Evolutionary conservation across 2,329 filamentous ascomycete genomes (phyloP).

Genomic region (Alternaria brassicae): DNA sequence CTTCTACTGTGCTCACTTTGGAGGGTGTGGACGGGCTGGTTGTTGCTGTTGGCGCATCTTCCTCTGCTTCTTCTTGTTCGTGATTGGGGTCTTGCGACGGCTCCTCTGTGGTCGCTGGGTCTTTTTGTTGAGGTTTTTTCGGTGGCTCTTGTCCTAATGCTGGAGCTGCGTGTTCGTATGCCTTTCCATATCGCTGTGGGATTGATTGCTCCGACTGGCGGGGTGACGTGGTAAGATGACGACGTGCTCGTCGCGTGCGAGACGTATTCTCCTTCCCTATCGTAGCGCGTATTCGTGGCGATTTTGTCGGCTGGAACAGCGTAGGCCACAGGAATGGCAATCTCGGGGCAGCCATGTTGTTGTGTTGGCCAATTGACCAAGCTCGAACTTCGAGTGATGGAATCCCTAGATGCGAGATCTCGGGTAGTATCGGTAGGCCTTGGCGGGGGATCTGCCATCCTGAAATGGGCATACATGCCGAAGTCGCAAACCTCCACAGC

Average conservation of each 20-base stretch:
- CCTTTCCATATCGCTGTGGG: slow-evolving; percentile 57
- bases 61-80: slow-evolving; percentile 37
- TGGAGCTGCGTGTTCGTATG: slow-evolving; percentile 55
- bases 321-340: slow-evolving; percentile 58
- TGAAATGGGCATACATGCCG: slow-evolving; percentile 21
- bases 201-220: slow-evolving; percentile 38
- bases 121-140: slow-evolving; percentile 13
- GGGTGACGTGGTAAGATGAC: slow-evolving; percentile 40
- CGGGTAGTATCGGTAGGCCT: slow-evolving; percentile 16
- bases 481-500: neutral
- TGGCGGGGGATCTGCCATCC: slow-evolving; percentile 22
- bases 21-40: slow-evolving; percentile 22
- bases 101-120: slow-evolving; percentile 9
- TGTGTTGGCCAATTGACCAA: slow-evolving; percentile 4
- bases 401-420: slow-evolving; percentile 16
- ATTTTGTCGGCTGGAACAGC: slow-evolving; percentile 48
- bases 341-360: slow-evolving; percentile 53
- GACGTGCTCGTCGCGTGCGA: slow-evolving; percentile 23
- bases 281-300: slow-evolving; percentile 28
- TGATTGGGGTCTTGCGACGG: slow-evolving; percentile 15
- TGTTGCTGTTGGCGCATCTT: slow-evolving; percentile 27
- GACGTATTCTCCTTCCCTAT: slow-evolving; percentile 13
- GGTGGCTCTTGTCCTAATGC: slow-evolving; percentile 28
- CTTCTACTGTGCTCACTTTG: slow-evolving; percentile 20
- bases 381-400: neutral